Conservation (phyloP, 192 early-diverging fungal genomes). For the Backusella tarrabulga region DNA sequence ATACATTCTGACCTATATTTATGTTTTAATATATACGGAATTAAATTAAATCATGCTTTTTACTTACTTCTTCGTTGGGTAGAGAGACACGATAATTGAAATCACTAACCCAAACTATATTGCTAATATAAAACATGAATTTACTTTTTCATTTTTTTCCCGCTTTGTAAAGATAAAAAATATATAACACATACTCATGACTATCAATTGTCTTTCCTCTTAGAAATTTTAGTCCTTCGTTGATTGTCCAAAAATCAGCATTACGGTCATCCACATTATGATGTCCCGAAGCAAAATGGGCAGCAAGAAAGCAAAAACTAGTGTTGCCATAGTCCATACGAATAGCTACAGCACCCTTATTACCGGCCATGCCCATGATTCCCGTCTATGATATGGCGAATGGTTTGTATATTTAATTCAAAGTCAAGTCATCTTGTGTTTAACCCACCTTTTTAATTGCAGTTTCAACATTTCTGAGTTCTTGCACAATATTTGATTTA, state of each 20-base stretch:
- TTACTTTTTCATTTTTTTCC: not conserved
- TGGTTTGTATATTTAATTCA: not conserved
- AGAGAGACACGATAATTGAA: slow-evolving; percentile 89
- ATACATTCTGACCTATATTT: slow-evolving; percentile 40
- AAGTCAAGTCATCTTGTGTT: not conserved
- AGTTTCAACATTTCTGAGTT: slow-evolving; percentile 83
- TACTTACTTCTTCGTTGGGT: slow-evolving; percentile 67
- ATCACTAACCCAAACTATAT: slow-evolving; percentile 87
- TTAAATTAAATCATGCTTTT: not conserved
- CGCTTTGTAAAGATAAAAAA: not conserved
- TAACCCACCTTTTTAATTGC: slow-evolving; percentile 68
- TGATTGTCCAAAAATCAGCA: slow-evolving; percentile 80
- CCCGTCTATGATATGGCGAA: slow-evolving; percentile 68
- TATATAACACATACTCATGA: slow-evolving; percentile 64
- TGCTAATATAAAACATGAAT: slow-evolving; percentile 27
- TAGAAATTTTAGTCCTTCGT: slow-evolving; percentile 69
- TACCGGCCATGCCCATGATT: slow-evolving; percentile 92
- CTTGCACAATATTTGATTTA: slow-evolving; percentile 58
- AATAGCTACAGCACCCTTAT: slow-evolving; percentile 96
- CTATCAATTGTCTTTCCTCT: slow-evolving; percentile 67
- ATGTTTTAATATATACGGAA: not conserved
- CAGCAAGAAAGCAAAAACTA: slow-evolving; percentile 84
- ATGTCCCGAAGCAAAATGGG: slow-evolving; percentile 91
- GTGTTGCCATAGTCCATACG: slow-evolving; percentile 86
- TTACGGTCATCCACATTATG: slow-evolving; percentile 78